Evolutionary conservation across 768 basidiomycete genomes (phyloP), one percentile per base, ranked within the genome.

Genomic region (Mycena rebaudengoi): DNA sequence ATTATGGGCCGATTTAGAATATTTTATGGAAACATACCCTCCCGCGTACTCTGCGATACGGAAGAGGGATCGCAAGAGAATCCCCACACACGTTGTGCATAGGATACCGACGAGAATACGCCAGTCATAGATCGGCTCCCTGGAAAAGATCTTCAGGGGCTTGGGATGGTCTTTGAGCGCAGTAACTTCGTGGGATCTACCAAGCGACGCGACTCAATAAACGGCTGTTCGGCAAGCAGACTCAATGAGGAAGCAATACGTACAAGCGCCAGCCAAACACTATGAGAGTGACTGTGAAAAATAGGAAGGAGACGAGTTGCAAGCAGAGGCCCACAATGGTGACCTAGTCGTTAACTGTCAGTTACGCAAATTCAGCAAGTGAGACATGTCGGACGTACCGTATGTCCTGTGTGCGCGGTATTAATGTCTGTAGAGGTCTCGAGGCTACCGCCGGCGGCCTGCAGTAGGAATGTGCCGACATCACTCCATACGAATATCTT

Each of bases 1-100:
- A 11, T 14, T 2, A 51, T 21, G n/a, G 2, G 11, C 6, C 7
- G 3, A 2, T 14, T 1, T 21, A 18, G n/a, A 29, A 29, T n/a
- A n/a, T n/a, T n/a, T n/a, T n/a, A 11, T 4, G 0, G 30, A 29
- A 5, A 57, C 62, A 16, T 69, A 85, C 29, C 87, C 88, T 64
- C 84, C 74, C 5, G 81, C 77, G 48, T 82, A 78, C 61, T 89
- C 87, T 10, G 72, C 67, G 25, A 73, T 72, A 60, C 85, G 83
- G 74, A 83, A 88, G 7, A 79, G 64, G 29, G 82, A 87, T 29
- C 87, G 26, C 46, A 87, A 84, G 7, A 86, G 69, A 59, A 88
- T 82, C 10, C 84, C 81, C 43, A 81, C 52, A 53, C 80, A 84
- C 59, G 82, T 84, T 20, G 82, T 11, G 25, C 71, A 58, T 39